Base-by-base conservation (phyloP, 495 filamentous ascomycete species). In the Lasiosphaeria miniovina region DNA sequence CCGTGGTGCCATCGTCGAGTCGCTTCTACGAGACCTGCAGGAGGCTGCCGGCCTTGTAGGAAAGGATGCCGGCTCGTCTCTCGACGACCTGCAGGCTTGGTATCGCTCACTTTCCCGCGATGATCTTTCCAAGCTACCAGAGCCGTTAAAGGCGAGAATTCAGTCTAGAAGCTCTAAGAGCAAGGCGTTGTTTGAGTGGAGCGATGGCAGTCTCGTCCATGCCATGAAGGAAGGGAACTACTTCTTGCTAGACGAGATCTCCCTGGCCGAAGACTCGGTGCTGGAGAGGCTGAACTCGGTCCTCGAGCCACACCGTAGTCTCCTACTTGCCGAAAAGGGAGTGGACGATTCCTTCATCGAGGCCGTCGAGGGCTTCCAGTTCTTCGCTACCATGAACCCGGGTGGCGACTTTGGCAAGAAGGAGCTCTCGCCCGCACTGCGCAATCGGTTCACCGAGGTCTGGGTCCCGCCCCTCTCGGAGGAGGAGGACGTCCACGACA, bases 341-440 rank as follows among this genome's bases (percentile, higher is more conserved):
- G 82, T 89, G 1, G 79, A 86, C 36, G 86, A 94, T 66, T 88
- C 91, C 6, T 85, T 90, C 63, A 78, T 99, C 43, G 79, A 82
- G 41, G 95, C 88, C 24, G 72, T 81, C n/a, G 79, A 87, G 34
- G 91, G 89, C 1, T 99, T 97, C 74, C 93, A 98, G 68, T 96
- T 98, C 68, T 78, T 98, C 50, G 93, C 95, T 14, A 99, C 95
- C 3, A 99, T 99, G 95, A 99, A 99, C 63, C 95, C 95, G 8
- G 95, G 94, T 41, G 95, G 95, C 56, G 95, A 99, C 67, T 98
- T 96, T 70, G 95, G 95, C 57, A 99, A 99, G 69, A 88, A 89
- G 63, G 95, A 99, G 71, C 85, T 99, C 49, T 98, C 95, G 3
- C 93, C 93, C 5, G 95, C 95, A 32, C 78, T 99, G 55, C 84